Evolutionary conservation across 768 basidiomycete species (phyloP).

Genomic region (Pisolithus albus): DNA sequence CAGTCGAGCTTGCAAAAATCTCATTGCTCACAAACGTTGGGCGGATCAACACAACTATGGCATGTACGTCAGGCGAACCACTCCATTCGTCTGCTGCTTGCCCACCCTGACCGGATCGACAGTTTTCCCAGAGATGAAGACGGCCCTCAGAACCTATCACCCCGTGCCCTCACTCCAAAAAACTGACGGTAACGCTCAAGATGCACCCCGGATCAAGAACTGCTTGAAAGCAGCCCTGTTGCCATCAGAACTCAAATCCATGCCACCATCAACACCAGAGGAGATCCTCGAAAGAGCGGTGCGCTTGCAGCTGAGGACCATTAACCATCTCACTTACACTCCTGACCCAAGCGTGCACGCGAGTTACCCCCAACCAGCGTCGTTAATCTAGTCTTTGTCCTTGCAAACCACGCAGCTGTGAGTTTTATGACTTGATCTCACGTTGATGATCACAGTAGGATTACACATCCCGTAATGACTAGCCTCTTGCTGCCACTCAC

Average conservation of each 20-base stretch:
- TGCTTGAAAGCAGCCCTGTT: conserved; percentile 78
- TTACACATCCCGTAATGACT: conserved; percentile 6
- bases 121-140: conserved; percentile 95
- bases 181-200: conserved; percentile 82
- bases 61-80: conserved; percentile 44
- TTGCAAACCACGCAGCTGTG: conserved; percentile 74
- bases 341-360: conserved; percentile 42
- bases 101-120: conserved; percentile 16
- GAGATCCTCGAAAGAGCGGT: conserved; percentile 68
- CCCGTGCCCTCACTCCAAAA: conserved; percentile 84
- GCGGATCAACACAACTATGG: conserved; percentile 89
- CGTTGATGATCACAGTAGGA: conserved; percentile 3
- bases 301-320: conserved; percentile 21
- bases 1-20: conserved; percentile 74
- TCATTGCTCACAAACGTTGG: conserved; percentile 85
- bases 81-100: conserved; percentile 3
- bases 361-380: conserved; percentile 76
- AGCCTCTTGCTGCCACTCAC: conserved; percentile 61
- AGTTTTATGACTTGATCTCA: conserved; percentile 20
- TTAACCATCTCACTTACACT: conserved; percentile 6
- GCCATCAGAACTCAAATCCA: conserved; percentile 56
- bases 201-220: conserved; percentile 89
- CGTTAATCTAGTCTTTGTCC: conserved; percentile 79
- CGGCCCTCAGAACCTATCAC: conserved; percentile 82
- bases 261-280: conserved; percentile 66